Conservation (phyloP, 768 basidiomycete species). For the Tremella mesenterica region DNA sequence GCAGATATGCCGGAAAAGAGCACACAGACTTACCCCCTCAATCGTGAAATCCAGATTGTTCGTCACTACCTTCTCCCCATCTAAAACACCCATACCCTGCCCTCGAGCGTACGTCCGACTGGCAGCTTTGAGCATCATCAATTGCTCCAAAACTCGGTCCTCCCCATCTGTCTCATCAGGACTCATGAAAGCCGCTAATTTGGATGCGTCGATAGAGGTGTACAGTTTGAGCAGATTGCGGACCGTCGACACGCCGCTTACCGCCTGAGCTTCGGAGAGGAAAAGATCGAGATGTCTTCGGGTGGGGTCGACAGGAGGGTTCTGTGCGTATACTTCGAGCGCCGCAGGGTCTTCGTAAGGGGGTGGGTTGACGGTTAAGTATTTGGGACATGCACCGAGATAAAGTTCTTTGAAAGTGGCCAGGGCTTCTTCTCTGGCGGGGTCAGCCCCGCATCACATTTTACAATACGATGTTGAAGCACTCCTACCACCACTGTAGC, state of each 20-base stretch:
- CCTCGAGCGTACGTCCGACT: constrained; percentile 55
- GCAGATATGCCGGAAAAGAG: neutral
- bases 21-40: constrained; percentile 59
- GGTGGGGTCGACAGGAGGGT: constrained; percentile 58
- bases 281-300: constrained; percentile 77
- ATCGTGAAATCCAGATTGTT: constrained; percentile 95
- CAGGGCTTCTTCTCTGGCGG: constrained; percentile 59
- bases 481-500: no score
- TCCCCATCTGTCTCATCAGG: constrained; percentile 54
- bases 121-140: constrained; percentile 91
- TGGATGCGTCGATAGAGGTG: constrained; percentile 81
- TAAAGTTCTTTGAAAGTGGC: constrained; percentile 85
- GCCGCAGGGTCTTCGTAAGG: constrained; percentile 73
- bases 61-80: constrained; percentile 76
- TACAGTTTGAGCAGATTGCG: constrained; percentile 91
- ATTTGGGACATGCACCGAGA: constrained; percentile 89
- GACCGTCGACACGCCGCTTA: constrained; percentile 70
- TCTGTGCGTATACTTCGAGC: constrained; percentile 50
- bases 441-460: no score
- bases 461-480: no score
- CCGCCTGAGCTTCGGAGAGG: constrained; percentile 67
- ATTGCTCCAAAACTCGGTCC: constrained; percentile 87
- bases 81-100: constrained; percentile 55
- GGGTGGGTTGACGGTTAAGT: constrained; percentile 88
- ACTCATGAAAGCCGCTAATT: constrained; percentile 84